Percentiles rank a stretch among this genome's conserved stretches.
Conservation (phyloP, 805 yeast species). For the Wickerhamomyces subpelliculosus region DNA sequence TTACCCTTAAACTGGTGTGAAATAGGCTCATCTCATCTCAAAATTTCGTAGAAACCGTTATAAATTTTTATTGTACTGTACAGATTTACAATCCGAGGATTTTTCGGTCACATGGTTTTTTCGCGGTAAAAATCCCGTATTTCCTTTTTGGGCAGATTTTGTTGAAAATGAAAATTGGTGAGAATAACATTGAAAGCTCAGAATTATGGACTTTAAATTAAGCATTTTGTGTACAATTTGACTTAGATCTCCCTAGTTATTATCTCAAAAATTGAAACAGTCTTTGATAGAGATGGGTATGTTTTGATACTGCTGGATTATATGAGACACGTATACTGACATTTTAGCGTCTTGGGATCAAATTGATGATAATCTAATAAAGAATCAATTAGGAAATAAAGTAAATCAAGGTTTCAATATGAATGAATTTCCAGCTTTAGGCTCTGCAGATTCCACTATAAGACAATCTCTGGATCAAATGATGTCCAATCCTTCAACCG, state of each 20-base stretch:
- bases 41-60: neutral
- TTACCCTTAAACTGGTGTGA: too few species aligned
- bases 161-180: neutral
- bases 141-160: neutral
- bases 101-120: neutral
- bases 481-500: too few species aligned
- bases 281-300: neutral
- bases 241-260: too few species aligned
- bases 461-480: too few species aligned
- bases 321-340: neutral
- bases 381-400: constrained; percentile 3
- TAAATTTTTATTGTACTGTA: too few species aligned
- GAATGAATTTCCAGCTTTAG: constrained; percentile 1
- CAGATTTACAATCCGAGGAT: too few species aligned
- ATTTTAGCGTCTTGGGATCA: constrained; percentile 9
- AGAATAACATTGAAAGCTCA: neutral
- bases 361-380: constrained; percentile 5
- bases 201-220: too few species aligned
- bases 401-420: neutral
- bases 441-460: neutral
- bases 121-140: too few species aligned
- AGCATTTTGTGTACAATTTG: too few species aligned
- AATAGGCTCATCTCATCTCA: neutral
- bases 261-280: too few species aligned
- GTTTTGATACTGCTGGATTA: neutral